These are phyloP conservation scores for Pyrenochaeta sp. DNA, from an alignment of 2,329 filamentous ascomycete genomes.

Conservation along the genomic window DNA sequence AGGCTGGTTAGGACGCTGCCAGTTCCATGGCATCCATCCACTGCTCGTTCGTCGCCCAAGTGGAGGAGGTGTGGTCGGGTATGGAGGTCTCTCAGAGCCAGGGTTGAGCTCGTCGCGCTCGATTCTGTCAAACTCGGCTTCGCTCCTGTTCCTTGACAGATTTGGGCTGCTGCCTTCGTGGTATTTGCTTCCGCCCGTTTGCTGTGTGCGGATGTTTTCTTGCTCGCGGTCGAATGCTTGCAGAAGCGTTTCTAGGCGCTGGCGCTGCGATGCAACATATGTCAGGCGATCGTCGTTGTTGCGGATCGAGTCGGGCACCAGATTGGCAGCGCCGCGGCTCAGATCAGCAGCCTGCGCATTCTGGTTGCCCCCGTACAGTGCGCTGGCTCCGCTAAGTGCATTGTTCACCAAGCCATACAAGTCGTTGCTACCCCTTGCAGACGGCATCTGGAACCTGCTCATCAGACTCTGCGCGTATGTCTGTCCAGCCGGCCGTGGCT, in stretches of 20 bases:
- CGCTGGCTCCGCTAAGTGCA: slow-evolving; percentile 71
- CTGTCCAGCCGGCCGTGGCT: slow-evolving; percentile 58
- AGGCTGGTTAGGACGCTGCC: slow-evolving; percentile 42
- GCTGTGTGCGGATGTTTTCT: slow-evolving; percentile 59
- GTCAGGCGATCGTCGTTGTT: slow-evolving; percentile 71
- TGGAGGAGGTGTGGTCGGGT: slow-evolving; percentile 44
- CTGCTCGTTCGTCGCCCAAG: slow-evolving; percentile 42
- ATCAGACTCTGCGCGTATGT: slow-evolving; percentile 83
- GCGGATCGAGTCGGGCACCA: slow-evolving; percentile 76
- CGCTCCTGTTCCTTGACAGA: slow-evolving; percentile 82
- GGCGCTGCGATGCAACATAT: slow-evolving; percentile 81
- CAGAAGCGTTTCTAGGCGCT: slow-evolving; percentile 77
- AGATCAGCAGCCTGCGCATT: slow-evolving; percentile 60
- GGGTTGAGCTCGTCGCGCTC: slow-evolving; percentile 68
- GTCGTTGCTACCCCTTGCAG: slow-evolving; percentile 71
- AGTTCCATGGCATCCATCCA: slow-evolving; percentile 63
- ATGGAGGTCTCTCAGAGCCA: slow-evolving; percentile 57
- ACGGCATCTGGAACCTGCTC: slow-evolving; percentile 84
- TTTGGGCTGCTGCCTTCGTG: slow-evolving; percentile 55
- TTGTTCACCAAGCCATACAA: slow-evolving; percentile 81
- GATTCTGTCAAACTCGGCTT: slow-evolving; percentile 89
- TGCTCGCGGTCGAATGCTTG: slow-evolving; percentile 83
- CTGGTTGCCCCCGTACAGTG: slow-evolving; percentile 52
- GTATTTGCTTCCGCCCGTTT: slow-evolving; percentile 55
- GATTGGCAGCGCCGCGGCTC: slow-evolving; percentile 62